Base-by-base conservation (phyloP, 2,329 filamentous ascomycete species). In the Sclerotinia nivalis region DNA sequence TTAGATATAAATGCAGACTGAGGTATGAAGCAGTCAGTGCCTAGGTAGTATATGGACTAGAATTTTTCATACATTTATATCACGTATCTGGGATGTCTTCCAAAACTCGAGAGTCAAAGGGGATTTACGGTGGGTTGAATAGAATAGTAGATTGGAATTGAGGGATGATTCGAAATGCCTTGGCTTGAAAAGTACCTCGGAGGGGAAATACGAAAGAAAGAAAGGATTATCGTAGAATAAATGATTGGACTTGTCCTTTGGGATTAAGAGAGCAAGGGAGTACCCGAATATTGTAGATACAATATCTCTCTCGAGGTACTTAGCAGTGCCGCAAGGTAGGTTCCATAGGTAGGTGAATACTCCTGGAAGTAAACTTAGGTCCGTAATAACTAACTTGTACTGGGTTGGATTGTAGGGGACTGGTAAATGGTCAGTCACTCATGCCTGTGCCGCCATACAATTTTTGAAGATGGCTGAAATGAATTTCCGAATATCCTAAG, bases 131-230 rank as follows among this genome's bases (percentile, higher is more conserved):
- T n/a, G 20, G 43, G 12, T n/a, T 22, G 43, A 47, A 61, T 34
- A 20, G 59, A 62, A 49, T 49, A 58, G 40, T 34, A 22, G 56
- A 58, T 22, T 15, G 12, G 59, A n/a, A 61, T 55, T 22, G 58
- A 61, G 58, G 43, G 43, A 49, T 62, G 59, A 34, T 34, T 62
- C 28, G 59, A 62, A 62, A 49, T 49, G 43, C 31, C 43, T 62
- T 49, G 43, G 59, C 59, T 34, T 62, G 43, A 2, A 47, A 8
- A 34, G 10, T 20, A 25, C n/a, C 15, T 28, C 4, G 20, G 9
- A n/a, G 20, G 43, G 47, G 31, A 49, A n/a, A 6, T 10, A 47
- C 12, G 22, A 66, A 47, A 59, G 40, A 59, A 34, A 49, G 40
- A 59, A 66, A 56, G 25, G n/a, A 58, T n/a, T 47, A 22, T 20